A percentile compares a stretch with the other conserved stretches of the same genome.
Evolutionary conservation across 164 flowering plant genomes (phyloP).

Genomic region (Euptelea pleiosperma): DNA sequence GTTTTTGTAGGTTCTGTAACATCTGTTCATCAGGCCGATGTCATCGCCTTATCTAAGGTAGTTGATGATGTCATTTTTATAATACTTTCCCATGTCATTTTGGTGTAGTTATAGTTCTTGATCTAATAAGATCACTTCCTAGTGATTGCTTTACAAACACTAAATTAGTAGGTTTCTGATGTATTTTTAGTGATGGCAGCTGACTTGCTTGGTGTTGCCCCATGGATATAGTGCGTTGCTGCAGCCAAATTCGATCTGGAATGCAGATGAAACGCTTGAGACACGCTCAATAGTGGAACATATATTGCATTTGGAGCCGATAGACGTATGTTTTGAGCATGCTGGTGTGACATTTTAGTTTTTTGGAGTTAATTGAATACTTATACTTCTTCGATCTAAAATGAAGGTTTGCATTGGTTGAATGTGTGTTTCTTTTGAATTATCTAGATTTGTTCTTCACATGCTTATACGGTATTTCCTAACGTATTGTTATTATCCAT

Average conservation of each 20-base stretch:
- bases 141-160: too few relatives aligned
- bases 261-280: slow-evolving; percentile 49
- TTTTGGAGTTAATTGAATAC: too few relatives aligned
- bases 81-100: too few relatives aligned
- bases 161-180: slow-evolving; percentile 13
- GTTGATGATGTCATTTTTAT: too few relatives aligned
- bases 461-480: too few relatives aligned
- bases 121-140: neutral
- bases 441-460: too few relatives aligned
- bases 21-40: slow-evolving; percentile 47
- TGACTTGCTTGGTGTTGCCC: slow-evolving; percentile 72
- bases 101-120: too few relatives aligned
- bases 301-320: slow-evolving; percentile 69
- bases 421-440: too few relatives aligned
- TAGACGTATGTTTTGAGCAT: slow-evolving; percentile 70
- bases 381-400: too few relatives aligned
- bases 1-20: slow-evolving; percentile 41
- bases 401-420: too few relatives aligned
- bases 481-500: too few relatives aligned
- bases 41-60: slow-evolving; percentile 73
- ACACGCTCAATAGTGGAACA: slow-evolving; percentile 57
- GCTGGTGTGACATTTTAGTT: too few relatives aligned
- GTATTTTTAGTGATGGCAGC: slow-evolving; percentile 43
- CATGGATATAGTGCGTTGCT: slow-evolving; percentile 43
- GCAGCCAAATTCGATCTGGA: slow-evolving; percentile 75